Evolutionary conservation across 805 yeast genomes (phyloP).

Genomic region (Metschnikowia dekortorum): DNA sequence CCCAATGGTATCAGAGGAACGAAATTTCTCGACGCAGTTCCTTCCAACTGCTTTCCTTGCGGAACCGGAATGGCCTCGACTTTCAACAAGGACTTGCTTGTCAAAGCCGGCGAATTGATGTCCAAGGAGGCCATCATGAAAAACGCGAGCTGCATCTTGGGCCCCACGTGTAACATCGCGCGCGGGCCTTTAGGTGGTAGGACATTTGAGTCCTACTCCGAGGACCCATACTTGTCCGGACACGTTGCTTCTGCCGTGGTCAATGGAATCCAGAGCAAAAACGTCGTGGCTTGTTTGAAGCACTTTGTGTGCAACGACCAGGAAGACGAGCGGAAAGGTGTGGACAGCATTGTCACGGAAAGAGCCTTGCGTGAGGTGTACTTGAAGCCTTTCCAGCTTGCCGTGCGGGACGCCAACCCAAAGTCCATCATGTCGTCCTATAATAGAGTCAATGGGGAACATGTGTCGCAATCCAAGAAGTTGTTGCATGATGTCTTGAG

Average conservation of each 20-base stretch:
- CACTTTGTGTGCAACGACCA: slow-evolving; percentile 62
- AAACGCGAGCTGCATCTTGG: slow-evolving; percentile 45
- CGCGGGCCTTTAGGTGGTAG: slow-evolving; percentile 60
- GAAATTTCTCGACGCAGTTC: slow-evolving; percentile 46
- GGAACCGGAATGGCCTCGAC: slow-evolving; percentile 60
- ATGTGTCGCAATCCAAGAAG: slow-evolving; percentile 44
- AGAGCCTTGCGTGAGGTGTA: slow-evolving; percentile 65
- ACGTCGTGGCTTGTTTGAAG: slow-evolving; percentile 54
- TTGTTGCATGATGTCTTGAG: slow-evolving; percentile 46
- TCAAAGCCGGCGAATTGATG: slow-evolving; percentile 49
- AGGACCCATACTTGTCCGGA: slow-evolving; percentile 51
- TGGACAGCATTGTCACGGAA: slow-evolving; percentile 48
- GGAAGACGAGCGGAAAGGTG: slow-evolving; percentile 50
- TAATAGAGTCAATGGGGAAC: slow-evolving; percentile 59
- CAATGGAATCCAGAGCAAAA: slow-evolving; percentile 50
- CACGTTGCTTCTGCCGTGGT: slow-evolving; percentile 47
- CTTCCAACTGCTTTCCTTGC: slow-evolving; percentile 57
- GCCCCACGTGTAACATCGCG: slow-evolving; percentile 47
- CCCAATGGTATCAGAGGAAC: slow-evolving; percentile 65
- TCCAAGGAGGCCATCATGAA: slow-evolving; percentile 52
- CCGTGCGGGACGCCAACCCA: slow-evolving; percentile 50
- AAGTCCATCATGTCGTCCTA: slow-evolving; percentile 58
- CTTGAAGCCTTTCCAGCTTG: slow-evolving; percentile 59
- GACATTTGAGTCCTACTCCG: slow-evolving; percentile 58
- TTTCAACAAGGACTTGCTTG: slow-evolving; percentile 47